These are phyloP conservation scores for Phytopythium boreale DNA, from an alignment of 352 stramenopile genomes.

Conservation along the genomic window DNA sequence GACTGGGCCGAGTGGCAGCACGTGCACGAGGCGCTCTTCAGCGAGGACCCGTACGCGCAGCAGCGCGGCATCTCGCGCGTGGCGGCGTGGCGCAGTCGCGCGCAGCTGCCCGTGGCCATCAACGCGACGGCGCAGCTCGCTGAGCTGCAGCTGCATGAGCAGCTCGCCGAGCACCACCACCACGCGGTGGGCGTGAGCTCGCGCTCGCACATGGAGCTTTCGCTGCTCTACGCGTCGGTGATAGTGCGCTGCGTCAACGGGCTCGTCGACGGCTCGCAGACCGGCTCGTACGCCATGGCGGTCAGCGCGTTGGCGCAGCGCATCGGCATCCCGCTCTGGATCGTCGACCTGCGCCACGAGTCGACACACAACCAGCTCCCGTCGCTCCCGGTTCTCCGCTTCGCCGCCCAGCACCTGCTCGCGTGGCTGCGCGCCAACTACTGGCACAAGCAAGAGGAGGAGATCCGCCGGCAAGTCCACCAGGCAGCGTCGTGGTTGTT, in stretches of 20 bases:
- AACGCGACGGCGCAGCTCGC: constrained; percentile 72
- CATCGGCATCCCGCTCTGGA: constrained; percentile 91
- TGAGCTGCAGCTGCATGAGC: constrained; percentile 73
- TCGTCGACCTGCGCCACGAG: constrained; percentile 93
- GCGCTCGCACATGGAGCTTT: constrained; percentile 79
- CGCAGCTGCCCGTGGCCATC: constrained; percentile 75
- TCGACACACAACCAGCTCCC: constrained; percentile 92
- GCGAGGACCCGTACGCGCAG: constrained; percentile 28
- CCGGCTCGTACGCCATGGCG: constrained; percentile 67
- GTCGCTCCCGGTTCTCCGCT: constrained; percentile 83
- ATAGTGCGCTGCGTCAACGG: constrained; percentile 85
- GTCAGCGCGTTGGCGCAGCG: constrained; percentile 79
- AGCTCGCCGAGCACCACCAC: constrained; percentile 59
- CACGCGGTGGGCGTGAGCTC: constrained; percentile 66
- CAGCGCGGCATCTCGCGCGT: constrained; percentile 60
- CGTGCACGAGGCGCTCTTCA: constrained; percentile 62
- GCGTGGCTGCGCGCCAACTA: constrained; percentile 88
- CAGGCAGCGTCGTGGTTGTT: constrained; percentile 36
- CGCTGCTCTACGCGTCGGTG: constrained; percentile 56
- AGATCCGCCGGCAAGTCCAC: constrained; percentile 46
- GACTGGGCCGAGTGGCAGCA: constrained; percentile 79
- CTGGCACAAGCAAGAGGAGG: constrained; percentile 75
- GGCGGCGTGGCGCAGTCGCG: constrained; percentile 62
- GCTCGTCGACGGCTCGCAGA: constrained; percentile 77
- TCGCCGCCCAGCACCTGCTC: constrained; percentile 84